phyloP scores from a whole-genome alignment of 768 basidiomycete genomes.

The Termitomyces sp. region DNA sequence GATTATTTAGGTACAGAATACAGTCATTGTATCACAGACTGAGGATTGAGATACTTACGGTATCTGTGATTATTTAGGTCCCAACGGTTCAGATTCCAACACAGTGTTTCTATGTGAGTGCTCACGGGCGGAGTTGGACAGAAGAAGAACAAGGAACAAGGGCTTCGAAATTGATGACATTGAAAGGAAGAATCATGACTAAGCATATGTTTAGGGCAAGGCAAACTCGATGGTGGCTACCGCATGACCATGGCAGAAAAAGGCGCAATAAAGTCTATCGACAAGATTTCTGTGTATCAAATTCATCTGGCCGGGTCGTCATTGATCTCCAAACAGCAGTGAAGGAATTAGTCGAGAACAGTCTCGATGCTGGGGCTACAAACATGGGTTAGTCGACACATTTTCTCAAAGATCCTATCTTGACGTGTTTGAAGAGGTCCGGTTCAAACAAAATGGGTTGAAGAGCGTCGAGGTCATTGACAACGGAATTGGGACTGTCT shows the following conservation, averaged over 20 bases:
- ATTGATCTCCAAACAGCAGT: slow-evolving; percentile 90
- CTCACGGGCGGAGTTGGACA: too few species aligned
- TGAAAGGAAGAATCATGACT: too few species aligned
- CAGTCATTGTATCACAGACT: neutral
- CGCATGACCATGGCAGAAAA: slow-evolving; percentile 1
- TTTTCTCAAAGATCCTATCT: neutral
- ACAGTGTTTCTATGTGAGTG: too few species aligned
- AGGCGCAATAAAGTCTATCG: slow-evolving; percentile 54
- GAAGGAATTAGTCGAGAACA: slow-evolving; percentile 91
- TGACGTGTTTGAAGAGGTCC: slow-evolving; percentile 58
- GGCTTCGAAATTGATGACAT: too few species aligned
- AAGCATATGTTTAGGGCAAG: too few species aligned
- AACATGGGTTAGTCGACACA: slow-evolving; percentile 63
- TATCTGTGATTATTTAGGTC: too few species aligned
- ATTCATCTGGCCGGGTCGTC: slow-evolving; percentile 95
- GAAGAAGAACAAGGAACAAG: too few species aligned
- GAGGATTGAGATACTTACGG: too few species aligned
- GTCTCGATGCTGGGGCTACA: slow-evolving; percentile 88
- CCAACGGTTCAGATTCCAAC: too few species aligned
- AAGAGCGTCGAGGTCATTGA: slow-evolving; percentile 85
- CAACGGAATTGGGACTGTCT: slow-evolving; percentile 90
- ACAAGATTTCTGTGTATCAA: slow-evolving; percentile 71
- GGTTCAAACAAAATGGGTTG: slow-evolving; percentile 85
- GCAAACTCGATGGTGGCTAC: neutral
- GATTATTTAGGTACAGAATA: neutral